Evolutionary conservation across 352 stramenopile species (phyloP).

Genomic region (Phytophthora uliginosa): DNA sequence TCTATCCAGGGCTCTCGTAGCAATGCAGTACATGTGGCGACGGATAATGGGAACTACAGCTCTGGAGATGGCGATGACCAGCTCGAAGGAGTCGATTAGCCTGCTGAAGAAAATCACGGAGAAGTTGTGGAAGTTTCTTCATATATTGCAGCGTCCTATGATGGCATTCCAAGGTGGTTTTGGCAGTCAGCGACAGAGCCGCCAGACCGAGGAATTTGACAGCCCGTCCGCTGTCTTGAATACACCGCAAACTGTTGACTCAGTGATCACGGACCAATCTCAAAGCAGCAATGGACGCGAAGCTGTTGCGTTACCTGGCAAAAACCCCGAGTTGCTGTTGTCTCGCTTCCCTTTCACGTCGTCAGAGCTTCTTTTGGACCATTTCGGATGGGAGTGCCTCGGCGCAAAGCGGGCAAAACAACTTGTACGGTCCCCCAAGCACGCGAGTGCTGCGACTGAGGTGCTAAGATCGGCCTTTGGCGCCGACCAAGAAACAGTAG

Average conservation of each 20-base stretch:
- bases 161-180: background rate
- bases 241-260: background rate
- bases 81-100: constrained; percentile 17
- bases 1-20: constrained; percentile 41
- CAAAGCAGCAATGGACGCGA: constrained; percentile 4
- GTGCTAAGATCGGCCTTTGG: constrained; percentile 10
- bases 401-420: constrained; percentile 21
- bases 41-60: constrained; percentile 35
- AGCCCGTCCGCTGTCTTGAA: constrained; percentile 6
- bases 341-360: constrained; percentile 32
- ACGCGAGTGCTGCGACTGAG: background rate
- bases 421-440: constrained; percentile 10
- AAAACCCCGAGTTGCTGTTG: background rate
- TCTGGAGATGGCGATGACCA: constrained; percentile 43
- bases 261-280: constrained; percentile 12
- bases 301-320: background rate
- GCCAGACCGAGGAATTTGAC: background rate
- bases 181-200: background rate
- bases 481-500: constrained; percentile 6
- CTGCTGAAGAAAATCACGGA: constrained; percentile 26
- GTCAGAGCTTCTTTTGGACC: constrained; percentile 24
- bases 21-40: constrained; percentile 58
- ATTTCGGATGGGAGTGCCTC: constrained; percentile 26
- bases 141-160: constrained; percentile 1
- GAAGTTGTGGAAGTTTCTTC: constrained; percentile 15